phyloP scores from a whole-genome alignment of 2,329 filamentous ascomycete species.

The Triangularia setosa region DNA sequence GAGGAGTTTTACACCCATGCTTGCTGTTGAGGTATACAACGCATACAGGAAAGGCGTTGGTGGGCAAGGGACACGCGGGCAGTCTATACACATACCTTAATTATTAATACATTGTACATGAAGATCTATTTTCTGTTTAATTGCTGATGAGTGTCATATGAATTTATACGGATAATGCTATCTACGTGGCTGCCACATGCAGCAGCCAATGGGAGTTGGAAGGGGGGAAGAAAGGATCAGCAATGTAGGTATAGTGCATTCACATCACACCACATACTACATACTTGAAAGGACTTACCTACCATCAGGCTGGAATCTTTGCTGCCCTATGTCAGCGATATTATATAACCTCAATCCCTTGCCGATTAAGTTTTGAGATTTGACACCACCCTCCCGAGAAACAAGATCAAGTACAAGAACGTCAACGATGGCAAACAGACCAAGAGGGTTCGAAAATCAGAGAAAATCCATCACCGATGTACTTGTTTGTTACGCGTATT shows the following conservation, averaged over 20 bases:
- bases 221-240: background rate
- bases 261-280: background rate
- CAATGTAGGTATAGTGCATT: background rate
- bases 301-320: background rate
- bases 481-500: no score
- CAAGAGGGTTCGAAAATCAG: no score
- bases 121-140: background rate
- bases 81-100: conserved; percentile 1
- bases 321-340: background rate
- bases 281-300: background rate
- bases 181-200: background rate
- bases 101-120: background rate
- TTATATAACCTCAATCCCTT: no score
- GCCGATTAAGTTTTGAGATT: no score
- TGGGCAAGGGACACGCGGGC: background rate
- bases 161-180: no score
- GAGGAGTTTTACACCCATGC: background rate
- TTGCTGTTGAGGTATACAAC: background rate
- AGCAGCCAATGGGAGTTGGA: no score
- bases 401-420: no score
- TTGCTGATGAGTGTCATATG: no score
- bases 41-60: conserved; percentile 5
- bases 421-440: no score
- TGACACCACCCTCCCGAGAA: no score
- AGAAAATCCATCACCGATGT: no score